Evolutionary conservation across 2,329 filamentous ascomycete genomes (phyloP), one percentile per base, ranked within the genome.

Genomic region (Capronia coronata): DNA sequence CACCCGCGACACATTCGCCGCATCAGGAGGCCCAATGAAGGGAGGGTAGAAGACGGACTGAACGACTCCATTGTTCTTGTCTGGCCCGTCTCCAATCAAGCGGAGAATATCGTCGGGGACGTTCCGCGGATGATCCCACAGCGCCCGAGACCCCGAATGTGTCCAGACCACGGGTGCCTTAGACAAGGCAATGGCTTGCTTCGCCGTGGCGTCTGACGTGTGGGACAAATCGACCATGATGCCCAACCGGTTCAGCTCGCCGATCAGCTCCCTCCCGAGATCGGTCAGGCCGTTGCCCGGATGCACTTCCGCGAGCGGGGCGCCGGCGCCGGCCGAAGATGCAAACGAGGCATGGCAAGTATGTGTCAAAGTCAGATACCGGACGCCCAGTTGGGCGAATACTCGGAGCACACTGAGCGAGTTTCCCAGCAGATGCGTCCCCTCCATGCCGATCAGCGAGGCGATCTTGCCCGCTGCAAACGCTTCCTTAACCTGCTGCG

Each of bases 1-100:
- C 1, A 94, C 86, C 3, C 21, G 8, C 7, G 16, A 6, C 37
- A 39, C 8, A 21, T 19, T 39, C 19, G 19, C 19, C 4, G 9
- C 9, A 7, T 5, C 6, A 22, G 8, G 9, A 7, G 37, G 8
- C 8, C 8, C 37, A 16, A 39, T 10, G 37, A 19, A 18, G 10
- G n/a, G 8, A 19, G 37, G 14, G n/a, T 8, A 39, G 19, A 21
- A 19, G 8, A 22, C 19, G 14, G 16, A 6, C 14, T 8, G 5
- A 7, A 39, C 19, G 9, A 21, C n/a, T 6, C 37, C 37, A 18
- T 10, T 16, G 3, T 39, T 18, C 37, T 44, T 64, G n/a, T n/a
- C n/a, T n/a, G n/a, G n/a, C n/a, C n/a, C n/a, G n/a, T n/a, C n/a
- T n/a, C n/a, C n/a, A 59, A 34, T 45, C 48, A 21, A 62, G 48